Conservation (phyloP, 495 filamentous ascomycete species). For the Penicillium maclennaniae region DNA sequence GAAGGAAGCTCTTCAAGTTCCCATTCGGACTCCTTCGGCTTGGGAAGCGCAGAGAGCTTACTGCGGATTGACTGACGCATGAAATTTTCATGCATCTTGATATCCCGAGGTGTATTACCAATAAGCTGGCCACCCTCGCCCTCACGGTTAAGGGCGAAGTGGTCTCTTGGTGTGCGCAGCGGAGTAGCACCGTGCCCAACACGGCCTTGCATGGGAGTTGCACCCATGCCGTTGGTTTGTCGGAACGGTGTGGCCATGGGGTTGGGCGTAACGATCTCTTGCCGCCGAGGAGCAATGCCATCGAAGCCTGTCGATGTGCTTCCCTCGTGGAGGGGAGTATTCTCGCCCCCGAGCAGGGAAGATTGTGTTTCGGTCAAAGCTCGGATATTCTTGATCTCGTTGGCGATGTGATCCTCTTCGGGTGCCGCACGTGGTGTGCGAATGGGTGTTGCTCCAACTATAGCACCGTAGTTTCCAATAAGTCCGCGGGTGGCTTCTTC, state of each 20-base stretch:
- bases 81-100: conserved; percentile 68
- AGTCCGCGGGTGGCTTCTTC: conserved; percentile 86
- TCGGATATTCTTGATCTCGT: conserved; percentile 92
- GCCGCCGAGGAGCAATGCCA: conserved; percentile 74
- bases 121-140: conserved; percentile 58
- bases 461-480: conserved; percentile 74
- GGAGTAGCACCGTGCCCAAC: conserved; percentile 74
- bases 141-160: conserved; percentile 75
- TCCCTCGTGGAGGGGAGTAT: conserved; percentile 81
- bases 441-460: conserved; percentile 82
- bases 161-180: conserved; percentile 86
- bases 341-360: conserved; percentile 91
- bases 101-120: conserved; percentile 73
- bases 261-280: conserved; percentile 84
- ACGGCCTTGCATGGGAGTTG: conserved; percentile 62
- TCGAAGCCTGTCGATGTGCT: conserved; percentile 83
- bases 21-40: conserved; percentile 86
- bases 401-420: conserved; percentile 91
- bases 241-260: conserved; percentile 90
- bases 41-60: conserved; percentile 79
- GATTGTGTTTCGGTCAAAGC: conserved; percentile 93
- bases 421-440: conserved; percentile 86
- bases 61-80: conserved; percentile 61
- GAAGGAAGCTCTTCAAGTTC: conserved; percentile 85
- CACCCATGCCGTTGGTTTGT: conserved; percentile 61